Evolutionary conservation across 805 yeast genomes (phyloP).

Genomic region (Lachancea mirantina): DNA sequence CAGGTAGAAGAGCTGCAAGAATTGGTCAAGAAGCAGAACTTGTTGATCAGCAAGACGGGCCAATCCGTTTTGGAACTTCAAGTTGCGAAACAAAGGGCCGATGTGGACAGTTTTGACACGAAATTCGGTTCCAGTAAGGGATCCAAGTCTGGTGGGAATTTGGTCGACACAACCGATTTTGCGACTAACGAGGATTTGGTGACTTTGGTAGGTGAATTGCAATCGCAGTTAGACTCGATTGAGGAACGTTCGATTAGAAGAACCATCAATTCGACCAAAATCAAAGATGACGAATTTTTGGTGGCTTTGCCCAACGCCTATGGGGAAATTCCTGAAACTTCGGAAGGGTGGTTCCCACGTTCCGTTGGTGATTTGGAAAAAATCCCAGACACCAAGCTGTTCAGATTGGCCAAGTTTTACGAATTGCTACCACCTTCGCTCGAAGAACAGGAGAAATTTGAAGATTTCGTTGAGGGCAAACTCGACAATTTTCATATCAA

Average conservation of each 20-base stretch:
- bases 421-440: slow-evolving; percentile 64
- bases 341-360: slow-evolving; percentile 43
- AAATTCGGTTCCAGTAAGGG: slow-evolving; percentile 7
- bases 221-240: slow-evolving; percentile 71
- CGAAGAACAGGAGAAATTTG: slow-evolving; percentile 45
- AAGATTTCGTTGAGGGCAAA: slow-evolving; percentile 47
- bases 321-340: slow-evolving; percentile 55
- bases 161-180: slow-evolving; percentile 45
- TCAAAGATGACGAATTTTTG: slow-evolving; percentile 37
- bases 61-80: slow-evolving; percentile 68
- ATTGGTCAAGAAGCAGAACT: slow-evolving; percentile 57
- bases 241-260: slow-evolving; percentile 76
- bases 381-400: slow-evolving; percentile 39
- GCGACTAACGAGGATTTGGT: slow-evolving; percentile 80
- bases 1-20: slow-evolving; percentile 47
- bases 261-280: slow-evolving; percentile 52
- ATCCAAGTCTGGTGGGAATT: slow-evolving; percentile 3
- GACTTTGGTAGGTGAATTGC: slow-evolving; percentile 82
- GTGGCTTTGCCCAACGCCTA: slow-evolving; percentile 73
- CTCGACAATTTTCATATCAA: slow-evolving; percentile 35
- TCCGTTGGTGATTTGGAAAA: slow-evolving; percentile 47
- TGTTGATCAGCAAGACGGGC: slow-evolving; percentile 68
- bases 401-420: slow-evolving; percentile 61
- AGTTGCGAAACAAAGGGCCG: slow-evolving; percentile 43
- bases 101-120: slow-evolving; percentile 28